Conservation (phyloP, 2,329 filamentous ascomycete species). For the Aspergillus arachidicola region DNA sequence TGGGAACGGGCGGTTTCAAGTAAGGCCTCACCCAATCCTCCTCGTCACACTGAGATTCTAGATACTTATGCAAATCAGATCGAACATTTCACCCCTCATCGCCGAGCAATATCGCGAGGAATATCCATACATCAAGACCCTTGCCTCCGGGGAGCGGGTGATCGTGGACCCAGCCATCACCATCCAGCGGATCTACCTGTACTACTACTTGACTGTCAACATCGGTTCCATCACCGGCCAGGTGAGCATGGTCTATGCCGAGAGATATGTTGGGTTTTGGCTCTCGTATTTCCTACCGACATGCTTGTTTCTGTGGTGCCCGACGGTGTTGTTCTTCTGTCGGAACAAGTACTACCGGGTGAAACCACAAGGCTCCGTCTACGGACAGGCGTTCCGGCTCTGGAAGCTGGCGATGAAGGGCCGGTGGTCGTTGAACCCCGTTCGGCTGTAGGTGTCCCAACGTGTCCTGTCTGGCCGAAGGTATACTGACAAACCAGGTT, state of each 20-base stretch:
- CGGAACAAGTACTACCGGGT: slow-evolving; percentile 64
- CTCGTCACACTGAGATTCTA: background rate
- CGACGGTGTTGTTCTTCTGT: slow-evolving; percentile 61
- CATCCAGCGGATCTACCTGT: slow-evolving; percentile 67
- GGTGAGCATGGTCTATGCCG: slow-evolving; percentile 71
- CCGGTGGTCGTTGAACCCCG: slow-evolving; percentile 63
- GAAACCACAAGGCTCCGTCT: slow-evolving; percentile 72
- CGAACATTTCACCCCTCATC: slow-evolving; percentile 73
- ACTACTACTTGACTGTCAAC: slow-evolving; percentile 74
- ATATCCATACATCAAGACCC: slow-evolving; percentile 59
- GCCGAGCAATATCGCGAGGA: slow-evolving; percentile 69
- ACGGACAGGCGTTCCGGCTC: slow-evolving; percentile 67
- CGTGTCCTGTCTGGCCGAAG: background rate
- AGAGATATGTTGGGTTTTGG: slow-evolving; percentile 78
- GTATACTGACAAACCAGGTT: slow-evolving; percentile 18
- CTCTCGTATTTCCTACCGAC: slow-evolving; percentile 70
- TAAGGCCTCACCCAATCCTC: slow-evolving; percentile 3
- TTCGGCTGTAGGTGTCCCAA: slow-evolving; percentile 52
- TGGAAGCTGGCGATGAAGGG: slow-evolving; percentile 64
- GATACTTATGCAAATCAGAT: slow-evolving; percentile 27
- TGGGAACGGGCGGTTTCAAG: slow-evolving; percentile 81
- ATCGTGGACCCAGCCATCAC: slow-evolving; percentile 72
- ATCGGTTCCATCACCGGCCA: slow-evolving; percentile 64
- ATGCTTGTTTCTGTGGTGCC: slow-evolving; percentile 63
- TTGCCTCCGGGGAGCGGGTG: slow-evolving; percentile 64